Percentiles rank a stretch among this genome's conserved stretches.
Conservation (phyloP, 306 rosid species). For the Cucurbita moschata region DNA sequence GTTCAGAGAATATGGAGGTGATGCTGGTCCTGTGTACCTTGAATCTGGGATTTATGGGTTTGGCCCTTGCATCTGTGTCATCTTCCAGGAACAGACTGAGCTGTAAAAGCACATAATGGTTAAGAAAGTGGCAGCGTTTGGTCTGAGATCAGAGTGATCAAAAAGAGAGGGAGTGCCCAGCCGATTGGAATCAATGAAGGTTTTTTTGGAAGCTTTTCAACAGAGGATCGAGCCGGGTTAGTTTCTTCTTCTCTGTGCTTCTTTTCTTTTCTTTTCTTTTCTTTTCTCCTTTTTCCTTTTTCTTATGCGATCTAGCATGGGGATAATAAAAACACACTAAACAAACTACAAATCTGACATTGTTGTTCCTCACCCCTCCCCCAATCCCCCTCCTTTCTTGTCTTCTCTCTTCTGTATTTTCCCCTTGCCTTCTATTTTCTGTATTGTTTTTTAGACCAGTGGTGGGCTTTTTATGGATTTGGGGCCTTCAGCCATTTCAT, state of each 20-base stretch:
- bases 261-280: not conserved
- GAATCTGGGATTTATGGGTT: constrained; percentile 38
- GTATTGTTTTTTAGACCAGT: constrained; percentile 21
- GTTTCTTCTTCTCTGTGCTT: not conserved
- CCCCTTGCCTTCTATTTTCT: constrained; percentile 19
- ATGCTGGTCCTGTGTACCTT: constrained; percentile 58
- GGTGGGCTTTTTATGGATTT: constrained; percentile 13
- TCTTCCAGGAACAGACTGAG: constrained; percentile 51
- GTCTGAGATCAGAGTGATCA: constrained; percentile 42
- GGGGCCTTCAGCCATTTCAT: constrained; percentile 17
- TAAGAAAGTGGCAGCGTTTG: constrained; percentile 47
- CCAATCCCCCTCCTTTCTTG: not conserved
- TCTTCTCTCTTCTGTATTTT: not conserved
- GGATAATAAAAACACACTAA: constrained; percentile 31
- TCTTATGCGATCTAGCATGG: constrained; percentile 57
- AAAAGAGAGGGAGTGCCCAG: constrained; percentile 14
- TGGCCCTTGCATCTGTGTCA: constrained; percentile 31
- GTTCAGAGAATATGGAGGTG: constrained; percentile 61
- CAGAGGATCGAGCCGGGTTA: constrained; percentile 40
- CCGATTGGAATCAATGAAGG: constrained; percentile 43
- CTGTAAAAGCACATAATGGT: constrained; percentile 56
- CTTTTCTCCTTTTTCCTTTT: not conserved
- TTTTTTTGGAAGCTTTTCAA: constrained; percentile 36
- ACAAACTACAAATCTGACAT: constrained; percentile 62
- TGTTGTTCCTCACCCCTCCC: constrained; percentile 18